These are phyloP conservation scores for Dendrobium catenatum DNA, from an alignment of 106 monocot genomes.

Conservation along the genomic window DNA sequence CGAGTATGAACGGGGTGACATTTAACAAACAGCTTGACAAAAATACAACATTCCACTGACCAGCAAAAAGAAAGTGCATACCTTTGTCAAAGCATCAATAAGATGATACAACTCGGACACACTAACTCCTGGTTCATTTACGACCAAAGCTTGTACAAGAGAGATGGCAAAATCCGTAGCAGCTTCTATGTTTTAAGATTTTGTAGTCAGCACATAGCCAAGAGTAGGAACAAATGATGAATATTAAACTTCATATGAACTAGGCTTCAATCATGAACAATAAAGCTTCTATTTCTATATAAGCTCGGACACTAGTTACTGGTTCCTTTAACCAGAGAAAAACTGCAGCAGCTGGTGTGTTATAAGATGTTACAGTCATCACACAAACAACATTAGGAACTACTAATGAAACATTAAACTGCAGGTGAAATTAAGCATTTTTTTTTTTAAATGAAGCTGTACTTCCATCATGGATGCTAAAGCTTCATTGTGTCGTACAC, in stretches of 20 bases:
- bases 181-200: conserved; percentile 45
- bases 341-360: not conserved
- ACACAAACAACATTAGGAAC: not conserved
- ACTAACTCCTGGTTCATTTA: conserved; percentile 62
- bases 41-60: not conserved
- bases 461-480: not conserved
- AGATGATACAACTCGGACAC: conserved; percentile 68
- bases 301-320: not conserved
- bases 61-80: conserved; percentile 8
- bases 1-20: conserved; percentile 10
- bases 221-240: conserved; percentile 3
- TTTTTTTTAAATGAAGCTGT: not conserved
- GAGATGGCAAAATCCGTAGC: conserved; percentile 82
- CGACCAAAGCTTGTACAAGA: conserved; percentile 60
- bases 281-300: not conserved
- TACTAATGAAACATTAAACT: not conserved
- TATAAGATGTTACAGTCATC: not conserved
- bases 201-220: not conserved
- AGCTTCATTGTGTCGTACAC: not conserved
- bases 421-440: not conserved
- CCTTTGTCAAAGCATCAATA: conserved; percentile 79
- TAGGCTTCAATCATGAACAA: not conserved
- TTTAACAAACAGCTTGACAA: conserved; percentile 3
- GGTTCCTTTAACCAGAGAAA: not conserved
- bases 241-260: not conserved